These are phyloP conservation scores for Elongisporangium anandrum DNA, from an alignment of 352 stramenopile species.

Conservation along the genomic window DNA sequence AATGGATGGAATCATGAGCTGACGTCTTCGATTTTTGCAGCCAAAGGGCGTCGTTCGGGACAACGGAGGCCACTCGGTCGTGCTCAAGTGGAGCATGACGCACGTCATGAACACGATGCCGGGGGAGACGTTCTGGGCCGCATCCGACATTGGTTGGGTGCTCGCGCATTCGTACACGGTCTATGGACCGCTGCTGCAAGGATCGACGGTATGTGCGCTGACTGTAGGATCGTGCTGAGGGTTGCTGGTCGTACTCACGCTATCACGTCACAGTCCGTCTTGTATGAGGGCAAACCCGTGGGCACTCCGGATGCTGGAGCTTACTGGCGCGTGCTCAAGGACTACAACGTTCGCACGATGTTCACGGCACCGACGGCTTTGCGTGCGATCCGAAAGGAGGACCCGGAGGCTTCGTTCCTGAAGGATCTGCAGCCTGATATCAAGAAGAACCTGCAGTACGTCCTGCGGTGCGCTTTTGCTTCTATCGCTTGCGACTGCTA, in stretches of 20 bases:
- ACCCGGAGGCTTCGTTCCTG: slow-evolving; percentile 59
- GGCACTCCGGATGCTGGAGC: slow-evolving; percentile 79
- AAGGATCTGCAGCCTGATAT: slow-evolving; percentile 39
- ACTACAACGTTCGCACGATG: slow-evolving; percentile 83
- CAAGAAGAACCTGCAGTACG: slow-evolving; percentile 56
- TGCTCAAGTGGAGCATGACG: slow-evolving; percentile 87
- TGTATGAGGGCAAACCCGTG: slow-evolving; percentile 90
- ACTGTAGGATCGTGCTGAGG: neutral
- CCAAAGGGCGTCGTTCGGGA: slow-evolving; percentile 79
- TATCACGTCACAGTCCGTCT: slow-evolving; percentile 48
- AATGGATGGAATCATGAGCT: neutral
- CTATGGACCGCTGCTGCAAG: slow-evolving; percentile 86
- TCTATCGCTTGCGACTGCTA: neutral
- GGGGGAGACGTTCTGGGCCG: slow-evolving; percentile 83
- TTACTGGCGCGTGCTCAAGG: slow-evolving; percentile 85
- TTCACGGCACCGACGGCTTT: slow-evolving; percentile 92
- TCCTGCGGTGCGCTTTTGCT: slow-evolving; percentile 18
- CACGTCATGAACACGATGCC: slow-evolving; percentile 67
- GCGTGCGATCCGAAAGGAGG: slow-evolving; percentile 84
- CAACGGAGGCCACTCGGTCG: slow-evolving; percentile 72
- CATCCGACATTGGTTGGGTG: slow-evolving; percentile 88
- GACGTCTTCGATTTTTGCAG: slow-evolving; percentile 2
- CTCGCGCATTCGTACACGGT: slow-evolving; percentile 88
- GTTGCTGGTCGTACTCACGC: neutral
- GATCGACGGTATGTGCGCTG: slow-evolving; percentile 46